Conservation (phyloP, 805 yeast genomes). For the Metschnikowia orientalis region DNA sequence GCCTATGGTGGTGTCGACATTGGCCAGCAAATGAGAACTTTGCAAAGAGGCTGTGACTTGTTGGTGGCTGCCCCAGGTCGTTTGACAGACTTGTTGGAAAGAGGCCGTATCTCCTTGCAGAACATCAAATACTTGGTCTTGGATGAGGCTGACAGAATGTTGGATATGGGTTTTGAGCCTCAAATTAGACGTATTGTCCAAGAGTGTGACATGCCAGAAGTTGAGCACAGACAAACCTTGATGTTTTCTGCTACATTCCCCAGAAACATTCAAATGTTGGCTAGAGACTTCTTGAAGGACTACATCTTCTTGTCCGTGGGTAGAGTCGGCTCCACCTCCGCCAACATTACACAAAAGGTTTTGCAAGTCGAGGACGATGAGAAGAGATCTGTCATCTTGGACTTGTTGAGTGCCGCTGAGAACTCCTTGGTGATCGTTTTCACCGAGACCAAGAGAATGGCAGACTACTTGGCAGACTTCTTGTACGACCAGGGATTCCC, state of each 20-base stretch:
- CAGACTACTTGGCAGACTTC: slow-evolving; percentile 91
- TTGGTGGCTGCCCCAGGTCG: slow-evolving; percentile 99
- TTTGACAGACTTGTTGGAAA: slow-evolving; percentile 89
- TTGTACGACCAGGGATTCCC: slow-evolving; percentile 85
- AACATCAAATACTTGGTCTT: slow-evolving; percentile 91
- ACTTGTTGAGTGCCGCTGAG: slow-evolving; percentile 71
- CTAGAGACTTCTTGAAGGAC: slow-evolving; percentile 93
- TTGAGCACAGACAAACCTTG: slow-evolving; percentile 87
- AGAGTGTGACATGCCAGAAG: slow-evolving; percentile 96
- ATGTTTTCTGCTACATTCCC: slow-evolving; percentile 99
- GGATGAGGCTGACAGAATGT: slow-evolving; percentile 99
- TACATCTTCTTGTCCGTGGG: slow-evolving; percentile 96
- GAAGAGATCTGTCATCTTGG: slow-evolving; percentile 83
- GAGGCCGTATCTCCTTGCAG: slow-evolving; percentile 85
- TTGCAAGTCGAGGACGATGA: slow-evolving; percentile 92
- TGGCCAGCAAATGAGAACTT: slow-evolving; percentile 77
- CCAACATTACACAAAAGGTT: slow-evolving; percentile 93
- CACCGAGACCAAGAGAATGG: slow-evolving; percentile 98
- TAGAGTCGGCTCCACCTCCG: slow-evolving; percentile 98
- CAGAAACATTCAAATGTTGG: slow-evolving; percentile 91
- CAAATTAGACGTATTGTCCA: slow-evolving; percentile 98
- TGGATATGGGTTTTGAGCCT: slow-evolving; percentile 99
- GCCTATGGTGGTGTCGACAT: slow-evolving; percentile 99
- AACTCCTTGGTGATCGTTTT: slow-evolving; percentile 87
- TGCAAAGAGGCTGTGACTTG: slow-evolving; percentile 91